Conservation (phyloP, 768 basidiomycete genomes). For the Floccularia luteovirens region DNA sequence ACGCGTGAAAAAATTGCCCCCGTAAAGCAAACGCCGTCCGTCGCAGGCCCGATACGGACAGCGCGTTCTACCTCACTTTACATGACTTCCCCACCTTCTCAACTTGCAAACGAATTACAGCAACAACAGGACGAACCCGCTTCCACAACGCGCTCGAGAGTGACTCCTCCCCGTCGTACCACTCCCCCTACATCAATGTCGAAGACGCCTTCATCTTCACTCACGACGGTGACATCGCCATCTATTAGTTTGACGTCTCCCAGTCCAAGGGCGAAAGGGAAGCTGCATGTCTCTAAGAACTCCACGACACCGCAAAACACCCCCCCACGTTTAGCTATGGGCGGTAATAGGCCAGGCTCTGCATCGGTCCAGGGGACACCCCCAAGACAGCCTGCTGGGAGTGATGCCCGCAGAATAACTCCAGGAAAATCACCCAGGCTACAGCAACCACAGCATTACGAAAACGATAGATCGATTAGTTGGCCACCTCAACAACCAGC, state of each 20-base stretch:
- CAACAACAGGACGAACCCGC: constrained; percentile 11
- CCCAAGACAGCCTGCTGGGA: constrained; percentile 8
- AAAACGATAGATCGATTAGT: neutral
- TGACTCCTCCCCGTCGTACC: constrained; percentile 25
- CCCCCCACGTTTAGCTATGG: constrained; percentile 14
- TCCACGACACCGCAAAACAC: constrained; percentile 21
- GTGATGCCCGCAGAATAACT: neutral
- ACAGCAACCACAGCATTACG: neutral
- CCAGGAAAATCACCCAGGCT: neutral
- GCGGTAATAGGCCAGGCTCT: constrained; percentile 9
- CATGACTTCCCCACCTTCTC: constrained; percentile 13
- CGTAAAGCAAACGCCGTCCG: constrained; percentile 10
- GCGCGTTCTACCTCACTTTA: constrained; percentile 18
- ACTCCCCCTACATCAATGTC: constrained; percentile 12
- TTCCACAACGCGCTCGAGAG: constrained; percentile 24
- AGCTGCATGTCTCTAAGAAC: constrained; percentile 10
- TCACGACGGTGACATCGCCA: constrained; percentile 18
- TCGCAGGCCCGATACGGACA: constrained; percentile 15
- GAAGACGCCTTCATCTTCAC: constrained; percentile 15
- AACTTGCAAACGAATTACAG: constrained; percentile 10
- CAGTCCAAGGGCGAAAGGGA: constrained; percentile 25
- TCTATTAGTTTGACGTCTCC: constrained; percentile 32
- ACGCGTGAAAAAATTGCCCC: constrained; percentile 4
- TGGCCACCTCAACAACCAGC: neutral
- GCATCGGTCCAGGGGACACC: constrained; percentile 13